These are phyloP conservation scores for Candida broadrunensis DNA, from an alignment of 805 yeast genomes.

Conservation along the genomic window DNA sequence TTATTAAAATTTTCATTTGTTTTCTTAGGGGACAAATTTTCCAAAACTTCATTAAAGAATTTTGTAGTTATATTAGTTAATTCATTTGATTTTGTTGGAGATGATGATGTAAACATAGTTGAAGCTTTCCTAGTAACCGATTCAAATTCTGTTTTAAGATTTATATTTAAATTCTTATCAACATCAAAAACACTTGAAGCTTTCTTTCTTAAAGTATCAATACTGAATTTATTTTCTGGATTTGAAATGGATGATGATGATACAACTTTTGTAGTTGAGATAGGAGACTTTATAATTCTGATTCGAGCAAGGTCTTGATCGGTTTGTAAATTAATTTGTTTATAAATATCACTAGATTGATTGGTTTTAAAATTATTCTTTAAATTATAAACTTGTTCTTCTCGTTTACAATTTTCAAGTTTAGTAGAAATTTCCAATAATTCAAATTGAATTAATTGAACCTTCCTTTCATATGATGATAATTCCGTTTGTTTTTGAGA, in stretches of 20 bases:
- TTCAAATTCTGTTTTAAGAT: conserved; percentile 1
- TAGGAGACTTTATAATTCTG: not conserved
- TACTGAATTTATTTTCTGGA: not conserved
- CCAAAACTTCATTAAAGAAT: conserved; percentile 21
- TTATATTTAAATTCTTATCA: conserved; percentile 2
- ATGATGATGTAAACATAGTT: not conserved
- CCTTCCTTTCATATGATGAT: conserved; percentile 43
- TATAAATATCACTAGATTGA: not conserved
- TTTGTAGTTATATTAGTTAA: conserved; percentile 21
- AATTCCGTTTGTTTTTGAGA: conserved; percentile 56
- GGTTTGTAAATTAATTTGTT: not conserved
- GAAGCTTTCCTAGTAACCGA: not conserved
- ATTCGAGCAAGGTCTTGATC: not conserved
- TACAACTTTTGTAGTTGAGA: not conserved
- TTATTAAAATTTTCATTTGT: conserved; percentile 1
- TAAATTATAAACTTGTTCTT: conserved; percentile 3
- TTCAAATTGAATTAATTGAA: conserved; percentile 29
- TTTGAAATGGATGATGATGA: too few species aligned
- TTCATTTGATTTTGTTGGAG: conserved; percentile 9
- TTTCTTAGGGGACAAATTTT: conserved; percentile 24
- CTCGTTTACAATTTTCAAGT: conserved; percentile 15
- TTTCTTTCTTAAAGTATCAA: conserved; percentile 9
- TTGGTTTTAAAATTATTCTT: not conserved
- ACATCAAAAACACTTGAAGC: conserved; percentile 16
- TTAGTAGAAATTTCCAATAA: conserved; percentile 28